A percentile compares a stretch with the other conserved stretches of the same genome.
phyloP scores from a whole-genome alignment of 73 alveolate species.

The Stentor roeselii region DNA sequence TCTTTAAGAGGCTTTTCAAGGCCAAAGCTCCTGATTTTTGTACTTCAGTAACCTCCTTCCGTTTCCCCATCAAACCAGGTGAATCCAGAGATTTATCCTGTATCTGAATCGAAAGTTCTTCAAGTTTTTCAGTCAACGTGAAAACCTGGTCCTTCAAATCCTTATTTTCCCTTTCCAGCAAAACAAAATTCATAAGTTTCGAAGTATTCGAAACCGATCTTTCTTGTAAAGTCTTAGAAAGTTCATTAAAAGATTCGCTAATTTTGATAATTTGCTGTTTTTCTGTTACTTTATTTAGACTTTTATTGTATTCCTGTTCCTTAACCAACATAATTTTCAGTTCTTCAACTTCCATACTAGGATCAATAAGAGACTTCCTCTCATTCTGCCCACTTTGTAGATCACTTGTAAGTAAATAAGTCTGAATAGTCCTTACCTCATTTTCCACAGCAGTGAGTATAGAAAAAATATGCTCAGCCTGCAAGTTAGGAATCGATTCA shows the following conservation, averaged over 20 bases:
- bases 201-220: background rate
- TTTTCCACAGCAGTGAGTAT: constrained; percentile 23
- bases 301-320: background rate
- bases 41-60: no score
- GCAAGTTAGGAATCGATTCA: background rate
- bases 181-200: background rate
- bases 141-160: background rate
- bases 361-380: background rate
- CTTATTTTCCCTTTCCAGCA: background rate
- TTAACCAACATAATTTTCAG: background rate
- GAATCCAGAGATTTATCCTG: no score
- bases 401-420: background rate
- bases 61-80: no score
- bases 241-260: background rate
- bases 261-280: background rate
- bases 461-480: background rate
- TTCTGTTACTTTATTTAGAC: background rate
- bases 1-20: no score
- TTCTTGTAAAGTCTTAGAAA: background rate
- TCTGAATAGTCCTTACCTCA: constrained; percentile 16
- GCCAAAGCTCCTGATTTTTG: no score
- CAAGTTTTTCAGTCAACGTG: background rate
- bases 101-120: background rate
- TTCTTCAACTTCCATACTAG: background rate
- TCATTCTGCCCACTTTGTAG: background rate